Conservation (phyloP, 176 grass and related monocot genomes). For the Oryza meyeriana region DNA sequence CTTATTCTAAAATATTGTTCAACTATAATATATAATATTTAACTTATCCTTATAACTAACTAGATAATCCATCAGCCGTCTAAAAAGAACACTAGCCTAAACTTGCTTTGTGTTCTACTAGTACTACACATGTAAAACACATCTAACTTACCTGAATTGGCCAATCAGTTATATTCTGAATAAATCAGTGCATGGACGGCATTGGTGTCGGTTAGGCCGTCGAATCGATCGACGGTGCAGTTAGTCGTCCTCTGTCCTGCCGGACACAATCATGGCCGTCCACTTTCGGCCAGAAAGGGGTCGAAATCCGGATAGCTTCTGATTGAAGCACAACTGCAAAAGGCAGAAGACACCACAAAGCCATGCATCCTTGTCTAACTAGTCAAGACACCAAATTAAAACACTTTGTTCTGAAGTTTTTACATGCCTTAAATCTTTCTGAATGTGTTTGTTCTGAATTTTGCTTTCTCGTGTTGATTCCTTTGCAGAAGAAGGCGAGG, state of each 20-base stretch:
- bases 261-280: conserved; percentile 24
- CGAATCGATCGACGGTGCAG: neutral
- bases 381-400: neutral
- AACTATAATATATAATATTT: no score
- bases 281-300: neutral
- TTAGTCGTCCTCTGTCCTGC: neutral
- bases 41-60: no score
- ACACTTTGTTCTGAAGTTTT: neutral
- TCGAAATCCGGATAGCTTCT: neutral
- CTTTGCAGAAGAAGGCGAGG: conserved; percentile 66
- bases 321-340: conserved; percentile 4
- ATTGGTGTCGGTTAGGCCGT: neutral
- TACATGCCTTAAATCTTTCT: neutral
- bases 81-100: no score
- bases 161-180: neutral
- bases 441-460: neutral
- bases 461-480: neutral
- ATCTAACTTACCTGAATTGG: neutral
- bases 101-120: no score
- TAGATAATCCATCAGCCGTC: no score
- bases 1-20: no score
- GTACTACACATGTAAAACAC: neutral
- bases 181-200: neutral
- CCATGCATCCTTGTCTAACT: neutral
- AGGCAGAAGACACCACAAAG: neutral